These are phyloP conservation scores for Pseudocercospora fuligena DNA, from an alignment of 2,329 filamentous ascomycete species.

Conservation along the genomic window DNA sequence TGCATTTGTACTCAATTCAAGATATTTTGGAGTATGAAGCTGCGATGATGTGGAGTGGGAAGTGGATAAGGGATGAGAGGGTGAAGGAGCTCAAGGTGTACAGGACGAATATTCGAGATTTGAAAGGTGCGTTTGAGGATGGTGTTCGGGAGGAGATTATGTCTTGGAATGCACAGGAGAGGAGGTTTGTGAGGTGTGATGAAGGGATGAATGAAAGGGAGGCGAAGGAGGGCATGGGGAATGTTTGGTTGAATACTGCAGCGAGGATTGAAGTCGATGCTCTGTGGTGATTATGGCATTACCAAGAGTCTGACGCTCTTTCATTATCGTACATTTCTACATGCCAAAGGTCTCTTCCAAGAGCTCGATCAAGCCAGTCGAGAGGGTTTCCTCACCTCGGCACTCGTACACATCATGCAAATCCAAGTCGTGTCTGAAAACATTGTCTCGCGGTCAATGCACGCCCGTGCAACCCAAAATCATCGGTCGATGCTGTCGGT, in stretches of 20 bases:
- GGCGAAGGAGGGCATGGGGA: not conserved
- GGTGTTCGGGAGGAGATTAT: not conserved
- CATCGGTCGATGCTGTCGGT: not conserved
- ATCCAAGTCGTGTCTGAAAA: not conserved
- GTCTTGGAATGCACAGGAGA: constrained; percentile 10
- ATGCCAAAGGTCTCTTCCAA: not conserved
- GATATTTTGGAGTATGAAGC: constrained; percentile 12
- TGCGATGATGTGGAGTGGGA: constrained; percentile 21
- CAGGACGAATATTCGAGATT: constrained; percentile 7
- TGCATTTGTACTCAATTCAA: constrained; percentile 4
- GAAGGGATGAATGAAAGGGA: not conserved
- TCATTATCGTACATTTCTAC: not conserved
- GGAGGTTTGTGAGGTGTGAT: not conserved
- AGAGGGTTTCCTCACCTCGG: not conserved
- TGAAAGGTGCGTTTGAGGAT: not conserved
- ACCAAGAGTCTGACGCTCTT: not conserved
- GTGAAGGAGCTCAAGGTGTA: constrained; percentile 13
- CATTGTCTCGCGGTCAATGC: not conserved
- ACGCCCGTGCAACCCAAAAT: not conserved
- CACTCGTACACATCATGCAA: not conserved
- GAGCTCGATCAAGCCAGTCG: not conserved
- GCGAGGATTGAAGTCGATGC: too few relatives aligned
- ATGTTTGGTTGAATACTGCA: too few relatives aligned
- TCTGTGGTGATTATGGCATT: not conserved
- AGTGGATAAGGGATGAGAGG: constrained; percentile 9